These are phyloP conservation scores for Penicillium sclerotiorum DNA, from an alignment of 2,329 filamentous ascomycete species.

Conservation along the genomic window DNA sequence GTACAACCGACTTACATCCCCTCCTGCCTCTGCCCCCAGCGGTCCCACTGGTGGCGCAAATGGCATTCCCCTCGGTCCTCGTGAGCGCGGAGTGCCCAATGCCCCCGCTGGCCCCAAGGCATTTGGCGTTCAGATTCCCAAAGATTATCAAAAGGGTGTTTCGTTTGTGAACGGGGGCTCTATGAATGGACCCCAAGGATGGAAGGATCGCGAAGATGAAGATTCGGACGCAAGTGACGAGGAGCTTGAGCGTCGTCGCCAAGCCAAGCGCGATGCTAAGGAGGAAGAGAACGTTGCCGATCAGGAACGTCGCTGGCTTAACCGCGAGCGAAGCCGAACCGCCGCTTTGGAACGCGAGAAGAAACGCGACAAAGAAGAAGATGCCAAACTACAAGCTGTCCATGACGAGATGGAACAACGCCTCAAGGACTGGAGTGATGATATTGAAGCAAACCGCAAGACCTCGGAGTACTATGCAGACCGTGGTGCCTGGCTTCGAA, in stretches of 20 bases:
- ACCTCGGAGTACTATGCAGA: slow-evolving; percentile 84
- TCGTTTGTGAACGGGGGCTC: slow-evolving; percentile 79
- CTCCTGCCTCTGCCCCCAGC: slow-evolving; percentile 63
- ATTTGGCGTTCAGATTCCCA: slow-evolving; percentile 64
- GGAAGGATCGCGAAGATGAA: slow-evolving; percentile 73
- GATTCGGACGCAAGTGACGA: slow-evolving; percentile 86
- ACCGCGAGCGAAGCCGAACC: slow-evolving; percentile 80
- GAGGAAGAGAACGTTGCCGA: slow-evolving; percentile 80
- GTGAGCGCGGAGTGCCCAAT: slow-evolving; percentile 67
- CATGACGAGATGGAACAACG: slow-evolving; percentile 70
- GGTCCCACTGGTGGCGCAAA: slow-evolving; percentile 68
- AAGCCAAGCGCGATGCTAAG: slow-evolving; percentile 72
- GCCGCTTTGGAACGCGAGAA: slow-evolving; percentile 84
- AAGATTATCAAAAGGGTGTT: slow-evolving; percentile 75
- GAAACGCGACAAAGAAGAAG: slow-evolving; percentile 76
- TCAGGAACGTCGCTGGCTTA: slow-evolving; percentile 86
- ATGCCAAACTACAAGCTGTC: slow-evolving; percentile 64
- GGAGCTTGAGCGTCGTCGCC: slow-evolving; percentile 74
- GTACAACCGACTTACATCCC: slow-evolving; percentile 70
- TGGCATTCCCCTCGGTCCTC: slow-evolving; percentile 74
- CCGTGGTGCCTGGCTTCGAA: slow-evolving; percentile 79
- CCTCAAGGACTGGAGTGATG: slow-evolving; percentile 84
- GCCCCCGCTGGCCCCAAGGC: slow-evolving; percentile 73
- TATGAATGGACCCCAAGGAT: slow-evolving; percentile 59
- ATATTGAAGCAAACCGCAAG: slow-evolving; percentile 74